Evolutionary conservation across 768 basidiomycete genomes (phyloP).

Genomic region (Boletus reticuloceps): DNA sequence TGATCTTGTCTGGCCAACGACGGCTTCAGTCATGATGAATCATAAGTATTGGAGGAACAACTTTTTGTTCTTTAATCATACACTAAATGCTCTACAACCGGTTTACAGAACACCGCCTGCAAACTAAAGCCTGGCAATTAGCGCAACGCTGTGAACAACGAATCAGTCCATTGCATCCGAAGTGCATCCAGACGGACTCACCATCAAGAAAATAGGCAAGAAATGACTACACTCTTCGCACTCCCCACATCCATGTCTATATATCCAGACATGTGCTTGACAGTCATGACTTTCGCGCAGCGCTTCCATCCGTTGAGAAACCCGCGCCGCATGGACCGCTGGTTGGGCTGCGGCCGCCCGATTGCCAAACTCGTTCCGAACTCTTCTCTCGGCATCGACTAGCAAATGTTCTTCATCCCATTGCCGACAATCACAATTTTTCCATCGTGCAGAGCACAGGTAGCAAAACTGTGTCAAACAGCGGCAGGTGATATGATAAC

Average conservation of each 20-base stretch:
- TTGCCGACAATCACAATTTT: slow-evolving; percentile 55
- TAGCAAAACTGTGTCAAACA: slow-evolving; percentile 58
- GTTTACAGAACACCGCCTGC: slow-evolving; percentile 29
- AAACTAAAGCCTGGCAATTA: slow-evolving; percentile 22
- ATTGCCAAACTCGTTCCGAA: slow-evolving; percentile 22
- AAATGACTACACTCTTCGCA: slow-evolving; percentile 46
- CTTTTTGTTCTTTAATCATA: not conserved
- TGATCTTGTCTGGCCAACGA: not conserved
- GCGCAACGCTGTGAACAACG: slow-evolving; percentile 18
- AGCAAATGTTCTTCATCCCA: slow-evolving; percentile 56
- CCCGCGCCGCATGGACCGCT: slow-evolving; percentile 15
- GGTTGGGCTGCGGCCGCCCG: slow-evolving; percentile 14
- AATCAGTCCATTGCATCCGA: not conserved
- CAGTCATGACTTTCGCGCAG: slow-evolving; percentile 56
- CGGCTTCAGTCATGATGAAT: not conserved
- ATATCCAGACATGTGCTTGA: slow-evolving; percentile 42
- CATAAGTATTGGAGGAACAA: not conserved
- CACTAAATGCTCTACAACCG: slow-evolving; percentile 14
- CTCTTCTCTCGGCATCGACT: slow-evolving; percentile 23
- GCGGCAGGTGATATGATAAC: slow-evolving; percentile 64
- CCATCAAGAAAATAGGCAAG: slow-evolving; percentile 46
- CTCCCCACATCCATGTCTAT: slow-evolving; percentile 38
- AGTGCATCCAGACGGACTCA: slow-evolving; percentile 23
- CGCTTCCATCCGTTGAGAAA: slow-evolving; percentile 26
- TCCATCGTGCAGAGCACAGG: slow-evolving; percentile 61